Percentiles rank a stretch among this genome's conserved stretches.
Conservation (phyloP, 805 yeast species). For the Monosporozyma yasuniensis region DNA sequence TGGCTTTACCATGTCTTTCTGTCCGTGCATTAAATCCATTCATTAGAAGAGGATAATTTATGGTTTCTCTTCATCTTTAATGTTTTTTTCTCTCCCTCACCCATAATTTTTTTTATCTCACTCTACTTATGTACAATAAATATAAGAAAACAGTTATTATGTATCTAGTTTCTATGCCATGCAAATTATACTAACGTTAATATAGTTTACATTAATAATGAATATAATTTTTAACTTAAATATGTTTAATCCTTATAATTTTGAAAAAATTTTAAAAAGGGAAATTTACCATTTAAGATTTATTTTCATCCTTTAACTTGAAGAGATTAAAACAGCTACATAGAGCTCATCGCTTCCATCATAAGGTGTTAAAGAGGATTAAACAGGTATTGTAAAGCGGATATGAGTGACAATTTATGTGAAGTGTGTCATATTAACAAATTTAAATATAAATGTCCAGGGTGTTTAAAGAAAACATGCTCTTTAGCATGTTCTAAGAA, state of each 20-base stretch:
- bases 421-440: conserved; percentile 36
- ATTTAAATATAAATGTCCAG: conserved; percentile 72
- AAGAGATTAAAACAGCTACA: background rate
- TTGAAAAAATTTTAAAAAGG: background rate
- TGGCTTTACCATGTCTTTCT: conserved; percentile 91
- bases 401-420: conserved; percentile 25
- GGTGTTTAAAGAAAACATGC: conserved; percentile 61
- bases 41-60: conserved; percentile 18
- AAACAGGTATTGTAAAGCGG: background rate
- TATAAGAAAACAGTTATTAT: background rate
- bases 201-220: background rate
- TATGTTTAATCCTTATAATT: background rate
- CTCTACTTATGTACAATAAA: background rate
- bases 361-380: background rate
- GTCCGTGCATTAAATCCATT: conserved; percentile 90
- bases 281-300: background rate
- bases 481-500: conserved; percentile 58
- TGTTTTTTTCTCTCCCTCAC: background rate
- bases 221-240: background rate
- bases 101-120: background rate
- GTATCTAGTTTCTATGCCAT: background rate
- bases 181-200: background rate
- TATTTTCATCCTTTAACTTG: background rate
- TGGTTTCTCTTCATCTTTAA: background rate
- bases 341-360: background rate